A percentile compares a stretch with the other conserved stretches of the same genome.
phyloP scores from a whole-genome alignment of 148 eudicot genomes.

The Vaccinium darrowii region DNA sequence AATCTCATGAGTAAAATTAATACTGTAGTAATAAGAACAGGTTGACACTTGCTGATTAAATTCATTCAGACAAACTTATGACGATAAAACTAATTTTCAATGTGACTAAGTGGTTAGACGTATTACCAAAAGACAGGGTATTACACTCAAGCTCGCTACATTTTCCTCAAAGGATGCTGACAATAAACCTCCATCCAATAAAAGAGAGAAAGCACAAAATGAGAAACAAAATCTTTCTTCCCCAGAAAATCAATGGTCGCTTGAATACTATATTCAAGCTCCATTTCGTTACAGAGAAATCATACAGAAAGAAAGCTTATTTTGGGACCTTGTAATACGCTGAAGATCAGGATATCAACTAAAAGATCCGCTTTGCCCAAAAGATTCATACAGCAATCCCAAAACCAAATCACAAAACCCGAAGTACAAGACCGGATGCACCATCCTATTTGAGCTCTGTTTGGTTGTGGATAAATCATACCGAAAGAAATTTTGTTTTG shows the following conservation, averaged over 20 bases:
- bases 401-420: not conserved
- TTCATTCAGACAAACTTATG: not conserved
- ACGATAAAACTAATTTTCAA: not conserved
- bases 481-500: not conserved
- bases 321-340: not conserved
- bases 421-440: not conserved
- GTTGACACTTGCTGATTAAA: not conserved
- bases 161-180: not conserved
- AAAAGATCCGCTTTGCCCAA: not conserved
- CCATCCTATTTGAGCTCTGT: not conserved
- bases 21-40: not conserved
- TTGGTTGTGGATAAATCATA: constrained; percentile 1
- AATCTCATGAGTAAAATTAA: not conserved
- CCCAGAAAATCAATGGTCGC: not conserved
- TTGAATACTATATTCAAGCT: not conserved
- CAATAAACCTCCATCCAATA: not conserved
- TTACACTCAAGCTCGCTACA: not conserved
- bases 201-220: not conserved
- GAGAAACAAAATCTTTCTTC: not conserved
- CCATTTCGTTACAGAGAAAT: not conserved
- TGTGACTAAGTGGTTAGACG: not conserved
- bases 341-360: not conserved
- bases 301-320: too few species aligned
- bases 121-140: not conserved
- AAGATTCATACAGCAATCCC: not conserved